Evolutionary conservation across 2,329 filamentous ascomycete species (phyloP), one percentile per base, ranked within the genome.

Genomic region (Metarhizium rileyi): DNA sequence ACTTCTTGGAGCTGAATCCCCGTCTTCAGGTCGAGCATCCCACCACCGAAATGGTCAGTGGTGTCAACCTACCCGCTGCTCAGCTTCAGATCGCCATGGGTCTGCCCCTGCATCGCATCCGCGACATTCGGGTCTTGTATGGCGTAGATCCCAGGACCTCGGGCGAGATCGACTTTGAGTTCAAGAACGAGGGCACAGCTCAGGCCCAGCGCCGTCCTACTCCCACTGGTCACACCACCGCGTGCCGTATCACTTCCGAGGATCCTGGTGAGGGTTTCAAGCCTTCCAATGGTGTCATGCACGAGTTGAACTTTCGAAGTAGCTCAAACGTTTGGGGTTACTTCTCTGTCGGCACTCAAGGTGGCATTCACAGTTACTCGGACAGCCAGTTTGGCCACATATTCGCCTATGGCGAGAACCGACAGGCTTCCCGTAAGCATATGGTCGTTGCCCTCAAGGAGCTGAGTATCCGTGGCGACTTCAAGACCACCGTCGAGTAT

Each of bases 291-390:
- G 93, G 93, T 82, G 95, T 91, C 48, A 94, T 98, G 82, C 93
- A 97, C 74, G 93, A 98, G 65, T 76, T 98, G 64, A 98, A 98
- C 78, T 98, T 98, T 82, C 83, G 93, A 65, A 94, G 87, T 75
- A 95, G 90, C 68, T 97, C 93, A 55, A 98, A 98, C 60, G 93
- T 97, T 50, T 98, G 93, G 93, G 93, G 93, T 78, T 98, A 98
- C 73, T 98, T 98, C 82, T 98, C 93, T 48, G 93, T 98, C 68
- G 88, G 90, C 74, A 93, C 90, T 9, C 85, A 90, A 50, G 91
- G 90, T 73, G 90, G 90, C 70, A 98, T 98, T 57, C 93, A 98
- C 81, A 96, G 89, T 70, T 98, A 95, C 78, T 97, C 93, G 7
- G 93, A 98, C 74, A 94, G 87, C 63, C 93, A 98, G 66, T 98